A percentile compares a stretch with the other conserved stretches of the same genome.
These are phyloP conservation scores for Calonectria ilicicola DNA, from an alignment of 2,329 filamentous ascomycete species.

Conservation along the genomic window DNA sequence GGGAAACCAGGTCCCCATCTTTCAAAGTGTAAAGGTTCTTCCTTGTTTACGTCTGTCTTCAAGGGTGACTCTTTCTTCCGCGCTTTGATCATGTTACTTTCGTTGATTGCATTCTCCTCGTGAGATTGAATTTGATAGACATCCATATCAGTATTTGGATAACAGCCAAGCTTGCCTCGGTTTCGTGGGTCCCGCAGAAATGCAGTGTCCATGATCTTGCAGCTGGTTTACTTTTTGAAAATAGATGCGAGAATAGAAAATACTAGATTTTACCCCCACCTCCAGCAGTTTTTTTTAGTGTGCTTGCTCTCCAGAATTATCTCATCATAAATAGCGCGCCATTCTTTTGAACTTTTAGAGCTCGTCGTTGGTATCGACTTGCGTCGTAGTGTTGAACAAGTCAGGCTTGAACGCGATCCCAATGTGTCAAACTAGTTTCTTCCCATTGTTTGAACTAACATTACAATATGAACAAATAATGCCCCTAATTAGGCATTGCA, in stretches of 20 bases:
- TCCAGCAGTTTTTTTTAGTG: background rate
- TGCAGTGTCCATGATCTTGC: background rate
- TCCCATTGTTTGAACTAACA: background rate
- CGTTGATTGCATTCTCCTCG: background rate
- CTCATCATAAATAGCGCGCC: no score
- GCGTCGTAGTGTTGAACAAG: background rate
- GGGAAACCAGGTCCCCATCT: conserved; percentile 1
- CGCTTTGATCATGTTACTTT: background rate
- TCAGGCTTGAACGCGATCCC: background rate
- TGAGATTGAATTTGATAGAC: background rate
- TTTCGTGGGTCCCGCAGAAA: background rate
- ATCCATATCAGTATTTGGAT: background rate
- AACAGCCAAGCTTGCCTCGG: background rate
- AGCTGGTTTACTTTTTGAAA: background rate
- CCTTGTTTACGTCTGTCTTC: background rate
- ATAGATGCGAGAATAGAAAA: background rate
- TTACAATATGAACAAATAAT: background rate
- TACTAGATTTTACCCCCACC: background rate
- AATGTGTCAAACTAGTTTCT: background rate
- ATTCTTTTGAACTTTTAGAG: no score
- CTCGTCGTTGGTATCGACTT: no score
- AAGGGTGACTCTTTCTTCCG: background rate
- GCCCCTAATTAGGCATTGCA: background rate
- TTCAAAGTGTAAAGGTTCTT: background rate
- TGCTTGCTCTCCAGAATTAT: background rate